Conservation (phyloP, 805 yeast species). For the Cyberlindnera mrakii region DNA sequence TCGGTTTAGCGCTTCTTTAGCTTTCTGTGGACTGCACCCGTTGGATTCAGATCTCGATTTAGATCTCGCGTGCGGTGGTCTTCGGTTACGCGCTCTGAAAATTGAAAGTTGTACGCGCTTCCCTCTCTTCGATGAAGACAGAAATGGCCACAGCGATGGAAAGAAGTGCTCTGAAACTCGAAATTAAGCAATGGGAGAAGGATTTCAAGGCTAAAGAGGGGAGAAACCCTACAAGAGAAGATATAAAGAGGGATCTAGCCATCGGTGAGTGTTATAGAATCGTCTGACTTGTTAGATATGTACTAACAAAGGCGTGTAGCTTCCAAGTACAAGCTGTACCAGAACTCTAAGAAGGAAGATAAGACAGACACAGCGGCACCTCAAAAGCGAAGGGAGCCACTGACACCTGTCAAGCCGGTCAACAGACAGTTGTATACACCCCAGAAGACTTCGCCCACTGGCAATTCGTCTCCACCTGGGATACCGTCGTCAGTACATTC, state of each 20-base stretch:
- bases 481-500: neutral
- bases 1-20: too few relatives aligned
- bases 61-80: too few relatives aligned
- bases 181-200: constrained; percentile 53
- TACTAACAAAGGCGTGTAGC: constrained; percentile 8
- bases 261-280: constrained; percentile 17
- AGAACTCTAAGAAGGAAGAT: constrained; percentile 14
- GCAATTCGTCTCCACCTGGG: neutral
- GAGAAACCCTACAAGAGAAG: constrained; percentile 41
- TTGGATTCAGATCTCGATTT: too few relatives aligned
- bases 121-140: neutral
- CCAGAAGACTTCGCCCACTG: constrained; percentile 19
- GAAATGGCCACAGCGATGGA: neutral
- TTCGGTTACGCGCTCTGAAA: too few relatives aligned
- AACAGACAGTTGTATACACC: constrained; percentile 15
- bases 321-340: constrained; percentile 18
- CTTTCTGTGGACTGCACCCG: too few relatives aligned
- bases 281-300: neutral
- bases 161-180: constrained; percentile 27
- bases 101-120: too few relatives aligned
- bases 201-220: constrained; percentile 32
- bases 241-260: constrained; percentile 35
- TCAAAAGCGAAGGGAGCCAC: constrained; percentile 1
- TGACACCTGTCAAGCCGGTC: constrained; percentile 1
- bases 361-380: constrained; percentile 3